Base-by-base conservation (phyloP, 805 yeast genomes). In the Wickerhamomyces canadensis region DNA sequence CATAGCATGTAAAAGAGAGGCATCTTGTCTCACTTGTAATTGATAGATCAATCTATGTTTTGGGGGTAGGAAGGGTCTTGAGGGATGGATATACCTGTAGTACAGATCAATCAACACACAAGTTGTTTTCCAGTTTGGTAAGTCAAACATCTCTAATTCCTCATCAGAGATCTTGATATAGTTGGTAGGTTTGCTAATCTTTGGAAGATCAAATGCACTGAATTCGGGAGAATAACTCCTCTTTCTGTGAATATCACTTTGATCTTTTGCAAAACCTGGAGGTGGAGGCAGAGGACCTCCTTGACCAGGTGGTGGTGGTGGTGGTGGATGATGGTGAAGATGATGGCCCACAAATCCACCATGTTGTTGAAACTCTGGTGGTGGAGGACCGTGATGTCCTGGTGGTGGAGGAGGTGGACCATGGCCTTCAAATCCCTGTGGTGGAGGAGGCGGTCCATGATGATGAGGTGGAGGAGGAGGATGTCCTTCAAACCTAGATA, bases 81-180 rank as follows among this genome's bases (percentile, higher is more conserved):
- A 54, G 7, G 65, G 58, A 36, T 67, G 64, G n/a, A 62, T 54
- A 44, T 67, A 70, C 28, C 65, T 50, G 45, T 65, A 70, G 42
- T 57, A 69, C 7, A 67, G 40, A 36, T 66, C 69, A 28, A 68
- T 48, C 29, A 68, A 42, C 3, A 49, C 41, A 26, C 52, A 54
- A 3, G 65, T 51, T 1, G 60, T 57, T 30, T 45, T 40, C 58
- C 62, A 57, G 26, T 55, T 40, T 4, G 75, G 75, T 7, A 69
- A 47, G 7, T 65, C 69, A 30, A 56, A 52, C 25, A 42, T 42
- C 9, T 42, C 49, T 7, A 66, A 45, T 19, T 59, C 61, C 11
- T 49, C 47, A 27, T 61, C 61, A 1, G 60, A 45, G 8, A 65
- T 44, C 2, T 30, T 19, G 21, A 52, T 51, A 19, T 29, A 45